phyloP scores from a whole-genome alignment of 345 rosid species.

The Lumnitzera racemosa region DNA sequence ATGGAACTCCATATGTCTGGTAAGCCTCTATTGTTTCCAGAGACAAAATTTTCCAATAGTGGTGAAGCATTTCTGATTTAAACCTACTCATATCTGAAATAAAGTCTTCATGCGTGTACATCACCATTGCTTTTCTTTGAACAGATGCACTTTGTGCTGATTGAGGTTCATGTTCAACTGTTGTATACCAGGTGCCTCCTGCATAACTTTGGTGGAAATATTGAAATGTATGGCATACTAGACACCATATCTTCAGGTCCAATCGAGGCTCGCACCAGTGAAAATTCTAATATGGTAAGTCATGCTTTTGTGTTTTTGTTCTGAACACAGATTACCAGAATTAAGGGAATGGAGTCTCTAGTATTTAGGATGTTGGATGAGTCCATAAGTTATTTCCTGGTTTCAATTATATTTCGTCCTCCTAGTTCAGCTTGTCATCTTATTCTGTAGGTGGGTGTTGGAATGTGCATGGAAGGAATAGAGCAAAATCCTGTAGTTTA shows the following conservation, averaged over 20 bases:
- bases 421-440: conserved; percentile 5
- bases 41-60: background rate
- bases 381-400: background rate
- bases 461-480: conserved; percentile 97
- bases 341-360: background rate
- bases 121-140: background rate
- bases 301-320: background rate
- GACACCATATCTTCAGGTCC: conserved; percentile 86
- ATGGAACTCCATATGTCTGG: conserved; percentile 92
- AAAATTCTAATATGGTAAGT: conserved; percentile 87
- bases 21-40: conserved; percentile 14
- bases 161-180: conserved; percentile 5
- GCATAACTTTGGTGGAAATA: conserved; percentile 94
- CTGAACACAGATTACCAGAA: background rate
- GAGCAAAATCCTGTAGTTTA: conserved; percentile 94
- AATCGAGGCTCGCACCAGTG: conserved; percentile 60
- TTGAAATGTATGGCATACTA: conserved; percentile 82
- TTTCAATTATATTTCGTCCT: background rate
- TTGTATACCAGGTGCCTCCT: conserved; percentile 67
- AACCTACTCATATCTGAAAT: background rate
- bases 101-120: no score
- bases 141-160: background rate
- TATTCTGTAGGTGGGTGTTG: conserved; percentile 72
- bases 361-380: no score
- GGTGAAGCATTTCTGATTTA: background rate